Evolutionary conservation across 2,329 filamentous ascomycete species (phyloP), one percentile per base, ranked within the genome.

Genomic region (Fusarium chlamydosporum): DNA sequence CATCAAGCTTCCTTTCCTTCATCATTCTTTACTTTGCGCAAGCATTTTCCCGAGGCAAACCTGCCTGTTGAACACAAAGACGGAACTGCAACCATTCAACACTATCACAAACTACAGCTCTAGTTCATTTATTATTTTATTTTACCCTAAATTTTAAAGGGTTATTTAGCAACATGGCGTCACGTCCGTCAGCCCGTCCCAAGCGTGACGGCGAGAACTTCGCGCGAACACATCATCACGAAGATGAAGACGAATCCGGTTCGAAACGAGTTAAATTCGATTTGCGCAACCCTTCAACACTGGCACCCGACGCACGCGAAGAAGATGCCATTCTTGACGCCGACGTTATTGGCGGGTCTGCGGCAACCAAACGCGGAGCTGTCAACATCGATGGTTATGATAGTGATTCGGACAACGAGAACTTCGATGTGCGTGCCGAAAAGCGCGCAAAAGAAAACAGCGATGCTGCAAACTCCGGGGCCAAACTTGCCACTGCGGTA

Each of bases 321-420:
- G 89, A 81, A 23, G 85, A 94, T 72, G 88, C 89, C 0, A 87
- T 95, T 29, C 87, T 99, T 10, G 93, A 97, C 51, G 93, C 94
- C 23, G 96, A 98, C 76, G 94, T 97, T 38, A 97, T 98, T 69
- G 94, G 94, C 16, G 92, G 90, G 3, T 85, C 88, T 18, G 88
- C 88, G 2, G 88, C 89, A 11, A 92, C 93, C 1, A 97, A 97
- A 79, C 92, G 96, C 67, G 95, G 95, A 71, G 96, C 95, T 0
- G 92, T 99, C 56, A 97, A 98, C 75, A 89, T 99, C 40, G 96
- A 98, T 76, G 96, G 96, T 51, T 99, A 98, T 81, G 95, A 98
- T 72, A 96, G 92, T 11, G 96, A 99, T 79, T 97, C 95, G 4
- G 89, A 91, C 53, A 95, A 96, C 69, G 96, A 98, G 76, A 94